These are phyloP conservation scores for Scheffersomyces parashehatae DNA, from an alignment of 1,139 yeast genomes.

Conservation along the genomic window DNA sequence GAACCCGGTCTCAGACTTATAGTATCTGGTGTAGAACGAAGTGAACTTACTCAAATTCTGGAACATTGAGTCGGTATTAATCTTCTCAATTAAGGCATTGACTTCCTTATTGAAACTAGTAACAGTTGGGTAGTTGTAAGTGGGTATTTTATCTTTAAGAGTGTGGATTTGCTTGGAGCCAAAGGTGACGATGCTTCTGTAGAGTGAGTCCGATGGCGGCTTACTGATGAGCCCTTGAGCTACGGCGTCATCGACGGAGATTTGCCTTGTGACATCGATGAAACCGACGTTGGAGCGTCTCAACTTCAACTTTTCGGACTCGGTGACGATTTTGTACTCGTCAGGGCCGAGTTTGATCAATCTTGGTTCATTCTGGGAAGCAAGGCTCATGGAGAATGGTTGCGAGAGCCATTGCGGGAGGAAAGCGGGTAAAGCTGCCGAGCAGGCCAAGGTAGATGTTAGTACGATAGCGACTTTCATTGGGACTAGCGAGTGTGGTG, in stretches of 20 bases:
- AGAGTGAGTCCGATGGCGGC: constrained; percentile 7
- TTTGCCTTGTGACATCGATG: constrained; percentile 65
- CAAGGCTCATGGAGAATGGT: not conserved
- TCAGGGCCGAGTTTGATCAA: constrained; percentile 41
- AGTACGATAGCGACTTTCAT: not conserved
- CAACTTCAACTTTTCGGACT: constrained; percentile 55
- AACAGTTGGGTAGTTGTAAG: constrained; percentile 56
- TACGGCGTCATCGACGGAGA: constrained; percentile 37
- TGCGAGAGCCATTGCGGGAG: not conserved
- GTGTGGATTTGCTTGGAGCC: constrained; percentile 34
- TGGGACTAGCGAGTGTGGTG: not conserved
- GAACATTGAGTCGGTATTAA: constrained; percentile 50
- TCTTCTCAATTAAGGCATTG: constrained; percentile 33
- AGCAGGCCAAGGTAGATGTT: not conserved
- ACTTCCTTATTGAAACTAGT: constrained; percentile 44
- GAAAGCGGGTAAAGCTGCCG: constrained; percentile 10
- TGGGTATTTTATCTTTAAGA: constrained; percentile 31
- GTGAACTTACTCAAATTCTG: constrained; percentile 61
- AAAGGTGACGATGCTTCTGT: constrained; percentile 15
- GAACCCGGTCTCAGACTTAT: constrained; percentile 68
- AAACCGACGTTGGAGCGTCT: constrained; percentile 58
- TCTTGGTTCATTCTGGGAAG: constrained; percentile 16
- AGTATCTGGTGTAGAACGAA: constrained; percentile 78
- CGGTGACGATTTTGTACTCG: constrained; percentile 47
- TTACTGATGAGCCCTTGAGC: constrained; percentile 27